A percentile compares a stretch with the other conserved stretches of the same genome.
These are phyloP conservation scores for Tricholoma bakamatsutake DNA, from an alignment of 768 basidiomycete species.

Conservation along the genomic window DNA sequence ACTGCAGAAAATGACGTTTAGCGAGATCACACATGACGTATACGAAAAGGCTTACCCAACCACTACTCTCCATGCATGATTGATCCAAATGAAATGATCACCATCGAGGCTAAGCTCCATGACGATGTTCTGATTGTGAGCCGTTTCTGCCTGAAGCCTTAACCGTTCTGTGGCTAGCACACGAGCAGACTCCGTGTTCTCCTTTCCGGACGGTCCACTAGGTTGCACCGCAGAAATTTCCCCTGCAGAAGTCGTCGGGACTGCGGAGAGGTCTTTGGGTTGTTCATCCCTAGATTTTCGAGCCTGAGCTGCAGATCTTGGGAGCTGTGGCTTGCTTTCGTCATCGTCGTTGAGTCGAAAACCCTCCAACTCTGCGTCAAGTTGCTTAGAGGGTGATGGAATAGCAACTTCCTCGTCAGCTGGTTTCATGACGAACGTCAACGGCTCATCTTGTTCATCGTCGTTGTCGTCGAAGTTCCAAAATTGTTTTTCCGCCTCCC, in stretches of 20 bases:
- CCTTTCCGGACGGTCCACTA: conserved; percentile 39
- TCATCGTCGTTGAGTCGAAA: conserved; percentile 50
- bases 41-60: conserved; percentile 58
- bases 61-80: conserved; percentile 91
- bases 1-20: conserved; percentile 35
- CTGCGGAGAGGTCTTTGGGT: conserved; percentile 39
- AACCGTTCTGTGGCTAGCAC: conserved; percentile 86
- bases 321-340: conserved; percentile 43
- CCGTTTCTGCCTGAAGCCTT: conserved; percentile 86
- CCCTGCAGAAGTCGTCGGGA: conserved; percentile 27
- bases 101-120: conserved; percentile 92
- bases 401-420: conserved; percentile 47
- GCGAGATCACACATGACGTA: conserved; percentile 2
- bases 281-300: conserved; percentile 56
- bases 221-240: conserved; percentile 28
- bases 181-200: conserved; percentile 69
- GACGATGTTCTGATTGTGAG: conserved; percentile 93
- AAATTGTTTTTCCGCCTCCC: conserved; percentile 99
- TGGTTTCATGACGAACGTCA: conserved; percentile 92
- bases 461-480: conserved; percentile 98
- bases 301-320: conserved; percentile 43
- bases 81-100: conserved; percentile 93
- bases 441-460: conserved; percentile 84
- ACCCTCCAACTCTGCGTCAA: conserved; percentile 36
- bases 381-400: conserved; percentile 29